Base-by-base conservation (phyloP, 1,284 basidiomycete genomes). In the Malassezia cuniculi region DNA sequence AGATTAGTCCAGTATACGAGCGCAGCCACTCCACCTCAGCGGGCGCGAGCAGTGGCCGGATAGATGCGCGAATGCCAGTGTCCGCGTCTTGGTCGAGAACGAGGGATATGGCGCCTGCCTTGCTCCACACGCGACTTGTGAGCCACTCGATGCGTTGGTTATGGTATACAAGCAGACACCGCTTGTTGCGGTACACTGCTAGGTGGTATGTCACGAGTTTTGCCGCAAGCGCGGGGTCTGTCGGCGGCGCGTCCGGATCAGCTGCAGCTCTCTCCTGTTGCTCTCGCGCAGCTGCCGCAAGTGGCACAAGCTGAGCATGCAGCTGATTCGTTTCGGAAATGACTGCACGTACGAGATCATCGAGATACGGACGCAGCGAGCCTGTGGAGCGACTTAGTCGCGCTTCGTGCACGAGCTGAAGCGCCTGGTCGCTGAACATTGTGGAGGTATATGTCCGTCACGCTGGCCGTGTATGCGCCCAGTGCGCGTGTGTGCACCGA, bases 131-230 rank as follows among this genome's bases (percentile, higher is more conserved):
- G 69, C 83, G 74, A 57, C 82, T 78, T 52, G 79, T 76, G 39
- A 95, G 76, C 41, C 78, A 78, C 57, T 85, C 80, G 28, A 85
- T 69, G 21, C 90, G 77, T 64, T 84, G 81, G 20, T 76, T 71
- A 65, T 94, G 84, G 70, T 95, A 97, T 1, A 85, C 85, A 25
- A 94, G 76, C 6, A 95, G 74, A 63, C 85, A 86, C 11, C 90
- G 80, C 68, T 93, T 90, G 73, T 94, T 93, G 50, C 86, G 77
- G 31, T 79, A 74, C 47, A 89, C 81, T 18, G 83, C 78, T 6
- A 87, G 81, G 66, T 93, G 85, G 58, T 82, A 79, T 54, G 94
- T 77, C 36, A 87, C 76, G 38, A 90, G 72, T 17, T 80, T 76
- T 18, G 82, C 80, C 10, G 82, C 70, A 18, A 72, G 48, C 31